A percentile compares a stretch with the other conserved stretches of the same genome.
These are phyloP conservation scores for Backusella circina DNA, from an alignment of 192 early-diverging fungal genomes.

Conservation along the genomic window DNA sequence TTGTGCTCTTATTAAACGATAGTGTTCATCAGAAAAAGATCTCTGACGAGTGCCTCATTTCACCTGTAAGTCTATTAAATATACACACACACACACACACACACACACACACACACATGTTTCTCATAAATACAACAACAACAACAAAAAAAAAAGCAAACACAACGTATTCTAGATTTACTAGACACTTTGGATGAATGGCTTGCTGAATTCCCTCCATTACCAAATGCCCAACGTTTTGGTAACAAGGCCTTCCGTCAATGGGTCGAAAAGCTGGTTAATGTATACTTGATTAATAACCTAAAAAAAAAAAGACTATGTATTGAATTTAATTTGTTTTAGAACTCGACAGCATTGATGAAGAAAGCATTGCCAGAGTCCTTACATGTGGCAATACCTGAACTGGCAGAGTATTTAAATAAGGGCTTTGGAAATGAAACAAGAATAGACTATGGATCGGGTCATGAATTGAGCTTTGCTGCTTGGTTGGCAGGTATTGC, in stretches of 20 bases:
- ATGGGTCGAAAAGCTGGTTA: conserved; percentile 60
- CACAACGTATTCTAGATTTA: conserved; percentile 48
- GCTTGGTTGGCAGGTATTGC: conserved; percentile 81
- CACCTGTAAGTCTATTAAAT: conserved; percentile 51
- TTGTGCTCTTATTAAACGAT: conserved; percentile 69
- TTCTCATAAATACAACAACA: not conserved
- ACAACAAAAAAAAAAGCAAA: conserved; percentile 40
- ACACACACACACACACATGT: no score
- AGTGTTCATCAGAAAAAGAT: conserved; percentile 63
- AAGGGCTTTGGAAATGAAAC: conserved; percentile 82
- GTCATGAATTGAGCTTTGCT: conserved; percentile 91
- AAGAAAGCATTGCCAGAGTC: conserved; percentile 27
- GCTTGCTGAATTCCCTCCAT: conserved; percentile 79
- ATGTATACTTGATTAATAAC: conserved; percentile 23
- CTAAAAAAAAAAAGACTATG: not conserved
- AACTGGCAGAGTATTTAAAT: conserved; percentile 71
- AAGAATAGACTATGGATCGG: conserved; percentile 95
- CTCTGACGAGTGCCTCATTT: conserved; percentile 50
- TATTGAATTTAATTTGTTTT: not conserved
- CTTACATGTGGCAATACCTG: conserved; percentile 53
- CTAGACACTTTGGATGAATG: conserved; percentile 65
- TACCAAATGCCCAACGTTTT: conserved; percentile 71
- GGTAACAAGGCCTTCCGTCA: conserved; percentile 90
- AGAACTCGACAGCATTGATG: conserved; percentile 33
- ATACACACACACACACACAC: no score